Evolutionary conservation across 2,329 filamentous ascomycete genomes (phyloP), one percentile per base, ranked within the genome.

Genomic region (Aspergillus sclerotialis): DNA sequence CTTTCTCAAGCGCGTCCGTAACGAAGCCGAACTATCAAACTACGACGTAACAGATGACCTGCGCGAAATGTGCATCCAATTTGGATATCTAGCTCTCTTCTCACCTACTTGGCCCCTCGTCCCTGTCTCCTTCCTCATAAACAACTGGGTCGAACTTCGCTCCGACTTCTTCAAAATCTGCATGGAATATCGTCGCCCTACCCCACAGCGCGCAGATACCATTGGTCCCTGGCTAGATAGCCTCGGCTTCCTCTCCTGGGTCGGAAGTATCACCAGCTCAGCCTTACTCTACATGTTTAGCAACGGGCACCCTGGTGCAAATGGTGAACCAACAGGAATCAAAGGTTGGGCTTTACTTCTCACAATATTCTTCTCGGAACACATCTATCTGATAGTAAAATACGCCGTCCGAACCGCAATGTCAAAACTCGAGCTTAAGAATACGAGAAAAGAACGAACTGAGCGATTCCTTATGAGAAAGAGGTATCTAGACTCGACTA

Each of bases 101-200:
- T 93, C 86, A 0, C 85, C 92, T 4, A 78, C 94, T 35, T 98
- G 92, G 92, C 92, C 92, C 0, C 68, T 96, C 14, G 89, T 90
- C 0, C 83, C 84, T 1, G 74, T 87, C 37, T 92, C 84, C 2
- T 98, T 96, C 67, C 68, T 96, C 15, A 70, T 93, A 64, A 98
- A 96, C 65, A 93, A 98, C 65, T 96, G 90, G 88, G 68, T 98
- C 37, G 92, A 98, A 58, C 76, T 96, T 28, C 84, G 92, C 24
- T 88, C 86, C 2, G 92, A 98, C 56, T 90, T 92, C 3, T 76
- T 95, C 65, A 98, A 98, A 63, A 96, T 98, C 52, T 89, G 89
- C 45, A 74, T 87, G 39, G 84, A 89, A 60, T 90, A 86, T 72
- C 83, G 89, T 50, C 79, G 92, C 4, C 92, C 92, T 0, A 87